phyloP scores from a whole-genome alignment of 2,329 filamentous ascomycete species.

The Alternaria conjuncta region DNA sequence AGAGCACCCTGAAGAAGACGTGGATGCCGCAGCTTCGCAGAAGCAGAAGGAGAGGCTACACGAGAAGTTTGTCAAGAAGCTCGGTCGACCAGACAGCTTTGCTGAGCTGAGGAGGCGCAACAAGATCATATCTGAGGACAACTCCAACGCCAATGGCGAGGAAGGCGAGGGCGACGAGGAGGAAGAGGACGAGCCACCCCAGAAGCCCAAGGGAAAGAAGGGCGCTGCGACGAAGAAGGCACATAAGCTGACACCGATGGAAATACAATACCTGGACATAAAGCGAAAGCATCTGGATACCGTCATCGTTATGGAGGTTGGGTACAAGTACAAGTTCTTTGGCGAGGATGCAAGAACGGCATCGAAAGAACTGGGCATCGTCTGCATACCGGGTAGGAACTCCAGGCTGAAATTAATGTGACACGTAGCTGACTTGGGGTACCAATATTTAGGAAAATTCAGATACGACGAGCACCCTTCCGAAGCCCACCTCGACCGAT shows the following conservation, averaged over 20 bases:
- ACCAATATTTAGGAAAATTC: slow-evolving; percentile 76
- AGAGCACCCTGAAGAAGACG: slow-evolving; percentile 45
- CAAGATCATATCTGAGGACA: slow-evolving; percentile 61
- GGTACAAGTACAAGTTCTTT: slow-evolving; percentile 98
- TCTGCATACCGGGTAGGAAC: slow-evolving; percentile 78
- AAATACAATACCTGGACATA: slow-evolving; percentile 90
- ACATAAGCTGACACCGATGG: slow-evolving; percentile 89
- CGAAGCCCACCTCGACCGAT: slow-evolving; percentile 88
- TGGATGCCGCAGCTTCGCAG: slow-evolving; percentile 60
- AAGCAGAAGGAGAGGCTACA: slow-evolving; percentile 76
- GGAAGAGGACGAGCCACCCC: slow-evolving; percentile 61
- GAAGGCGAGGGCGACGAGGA: slow-evolving; percentile 64
- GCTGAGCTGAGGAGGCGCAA: slow-evolving; percentile 69
- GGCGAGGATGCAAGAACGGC: slow-evolving; percentile 91
- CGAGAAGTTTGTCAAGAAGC: slow-evolving; percentile 84
- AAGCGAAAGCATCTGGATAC: slow-evolving; percentile 92
- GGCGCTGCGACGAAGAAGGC: slow-evolving; percentile 69
- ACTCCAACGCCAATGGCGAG: slow-evolving; percentile 55
- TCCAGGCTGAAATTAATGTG: background rate
- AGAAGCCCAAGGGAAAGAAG: slow-evolving; percentile 59
- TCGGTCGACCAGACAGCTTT: slow-evolving; percentile 85
- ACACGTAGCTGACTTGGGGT: slow-evolving; percentile 69
- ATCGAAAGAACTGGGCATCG: slow-evolving; percentile 88
- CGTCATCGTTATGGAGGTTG: slow-evolving; percentile 89
- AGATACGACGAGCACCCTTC: slow-evolving; percentile 86